phyloP scores from a whole-genome alignment of 1,284 basidiomycete species.

The Salmacisia buchloeana region DNA sequence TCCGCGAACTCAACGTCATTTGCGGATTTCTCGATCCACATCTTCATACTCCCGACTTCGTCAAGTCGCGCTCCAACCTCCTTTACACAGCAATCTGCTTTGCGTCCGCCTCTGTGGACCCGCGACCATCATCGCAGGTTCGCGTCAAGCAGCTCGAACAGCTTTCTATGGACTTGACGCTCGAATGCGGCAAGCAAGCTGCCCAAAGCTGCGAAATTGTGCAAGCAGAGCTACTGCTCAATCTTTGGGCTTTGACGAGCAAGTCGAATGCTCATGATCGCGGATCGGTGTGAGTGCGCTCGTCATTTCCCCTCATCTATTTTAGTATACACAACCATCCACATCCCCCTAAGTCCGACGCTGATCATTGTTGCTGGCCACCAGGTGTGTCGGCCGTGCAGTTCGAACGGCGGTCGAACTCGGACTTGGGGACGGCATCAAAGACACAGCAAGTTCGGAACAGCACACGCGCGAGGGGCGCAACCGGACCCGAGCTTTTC shows the following conservation, averaged over 20 bases:
- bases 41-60: not conserved
- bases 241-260: not conserved
- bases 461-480: not conserved
- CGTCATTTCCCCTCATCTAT: not conserved
- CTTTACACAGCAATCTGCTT: not conserved
- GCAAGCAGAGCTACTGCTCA: not conserved
- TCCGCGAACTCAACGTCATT: not conserved
- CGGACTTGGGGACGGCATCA: not conserved
- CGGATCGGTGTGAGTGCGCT: not conserved
- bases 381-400: not conserved
- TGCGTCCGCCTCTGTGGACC: not conserved
- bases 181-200: not conserved
- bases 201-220: not conserved
- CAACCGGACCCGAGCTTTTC: not conserved
- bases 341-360: not conserved
- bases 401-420: not conserved
- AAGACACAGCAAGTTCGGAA: not conserved
- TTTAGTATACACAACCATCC: not conserved
- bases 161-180: not conserved
- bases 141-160: not conserved
- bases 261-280: not conserved
- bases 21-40: not conserved
- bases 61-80: not conserved
- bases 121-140: not conserved
- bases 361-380: not conserved